A percentile compares a stretch with the other conserved stretches of the same genome.
phyloP scores from a whole-genome alignment of 345 rosid species.

The Gossypium anomalum region DNA sequence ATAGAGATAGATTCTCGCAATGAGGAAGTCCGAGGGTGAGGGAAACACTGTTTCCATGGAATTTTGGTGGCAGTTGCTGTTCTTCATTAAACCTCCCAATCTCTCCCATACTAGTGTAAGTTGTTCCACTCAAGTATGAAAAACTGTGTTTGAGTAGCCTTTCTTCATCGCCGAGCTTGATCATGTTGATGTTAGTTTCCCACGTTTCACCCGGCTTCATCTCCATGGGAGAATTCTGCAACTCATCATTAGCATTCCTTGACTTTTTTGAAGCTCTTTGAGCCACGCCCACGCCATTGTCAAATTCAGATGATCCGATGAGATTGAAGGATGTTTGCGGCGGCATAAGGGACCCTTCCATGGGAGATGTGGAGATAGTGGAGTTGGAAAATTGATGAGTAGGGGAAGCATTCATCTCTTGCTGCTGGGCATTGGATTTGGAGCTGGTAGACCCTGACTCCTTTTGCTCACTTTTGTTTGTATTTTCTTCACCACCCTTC shows the following conservation, averaged over 20 bases:
- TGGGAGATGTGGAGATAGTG: constrained; percentile 29
- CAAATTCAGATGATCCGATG: constrained; percentile 35
- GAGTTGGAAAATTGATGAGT: constrained; percentile 26
- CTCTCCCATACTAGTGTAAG: constrained; percentile 29
- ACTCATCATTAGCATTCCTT: constrained; percentile 22
- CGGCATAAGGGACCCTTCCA: constrained; percentile 27
- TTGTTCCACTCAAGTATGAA: neutral
- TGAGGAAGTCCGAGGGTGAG: constrained; percentile 66
- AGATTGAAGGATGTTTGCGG: constrained; percentile 33
- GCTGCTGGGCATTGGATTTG: neutral
- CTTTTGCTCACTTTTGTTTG: constrained; percentile 20
- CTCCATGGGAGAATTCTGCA: constrained; percentile 31
- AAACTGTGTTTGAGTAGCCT: constrained; percentile 24
- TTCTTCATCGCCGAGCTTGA: constrained; percentile 18
- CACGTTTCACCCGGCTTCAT: constrained; percentile 27
- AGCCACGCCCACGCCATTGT: constrained; percentile 19
- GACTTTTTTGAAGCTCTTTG: constrained; percentile 37
- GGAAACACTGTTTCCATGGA: constrained; percentile 45
- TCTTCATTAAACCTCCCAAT: constrained; percentile 42
- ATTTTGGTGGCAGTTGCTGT: constrained; percentile 25
- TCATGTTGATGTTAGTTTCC: constrained; percentile 13
- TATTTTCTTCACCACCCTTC: constrained; percentile 19
- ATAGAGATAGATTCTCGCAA: constrained; percentile 35
- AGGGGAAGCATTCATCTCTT: constrained; percentile 17
- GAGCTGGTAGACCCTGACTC: constrained; percentile 10